phyloP scores from a whole-genome alignment of 2,329 filamentous ascomycete genomes.

The Aureobasidium musti region DNA sequence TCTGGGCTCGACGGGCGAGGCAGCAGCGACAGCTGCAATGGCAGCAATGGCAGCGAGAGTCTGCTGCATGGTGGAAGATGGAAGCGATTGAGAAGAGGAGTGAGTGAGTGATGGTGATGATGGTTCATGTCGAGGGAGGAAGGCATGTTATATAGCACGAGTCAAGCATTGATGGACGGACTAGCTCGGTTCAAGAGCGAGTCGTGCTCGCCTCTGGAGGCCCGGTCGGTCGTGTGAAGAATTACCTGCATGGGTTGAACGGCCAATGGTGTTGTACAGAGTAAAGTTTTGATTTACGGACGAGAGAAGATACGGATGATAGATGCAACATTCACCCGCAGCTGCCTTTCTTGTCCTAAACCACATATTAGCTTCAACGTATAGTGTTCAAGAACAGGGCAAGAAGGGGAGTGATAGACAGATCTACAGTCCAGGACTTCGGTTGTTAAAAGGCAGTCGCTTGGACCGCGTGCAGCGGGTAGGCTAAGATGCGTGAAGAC shows the following conservation, averaged over 20 bases:
- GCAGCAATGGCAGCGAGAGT: slow-evolving; percentile 38
- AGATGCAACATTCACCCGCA: slow-evolving; percentile 11
- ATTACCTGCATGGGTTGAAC: slow-evolving; percentile 12
- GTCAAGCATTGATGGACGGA: not conserved
- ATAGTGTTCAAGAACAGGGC: slow-evolving; percentile 1
- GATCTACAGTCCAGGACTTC: slow-evolving; percentile 22
- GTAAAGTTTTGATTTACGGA: not conserved
- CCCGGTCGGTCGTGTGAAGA: not conserved
- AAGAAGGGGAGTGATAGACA: slow-evolving; percentile 14
- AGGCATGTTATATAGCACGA: slow-evolving; percentile 10
- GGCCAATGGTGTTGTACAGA: slow-evolving; percentile 19
- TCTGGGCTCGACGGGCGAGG: slow-evolving; percentile 35
- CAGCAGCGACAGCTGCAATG: slow-evolving; percentile 37
- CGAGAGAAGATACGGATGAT: not conserved
- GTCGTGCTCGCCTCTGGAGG: not conserved
- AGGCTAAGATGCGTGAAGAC: slow-evolving; percentile 9
- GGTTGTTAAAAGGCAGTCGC: slow-evolving; percentile 17
- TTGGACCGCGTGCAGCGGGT: not conserved
- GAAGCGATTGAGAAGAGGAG: slow-evolving; percentile 2
- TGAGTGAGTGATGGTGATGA: slow-evolving; percentile 18
- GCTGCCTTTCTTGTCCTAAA: slow-evolving; percentile 27
- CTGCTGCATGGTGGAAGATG: slow-evolving; percentile 28
- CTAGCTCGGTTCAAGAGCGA: slow-evolving; percentile 11
- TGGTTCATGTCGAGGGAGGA: not conserved
- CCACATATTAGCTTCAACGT: slow-evolving; percentile 23